These are phyloP conservation scores for Talaromyces sp. DNA, from an alignment of 2,329 filamentous ascomycete genomes.

Conservation along the genomic window DNA sequence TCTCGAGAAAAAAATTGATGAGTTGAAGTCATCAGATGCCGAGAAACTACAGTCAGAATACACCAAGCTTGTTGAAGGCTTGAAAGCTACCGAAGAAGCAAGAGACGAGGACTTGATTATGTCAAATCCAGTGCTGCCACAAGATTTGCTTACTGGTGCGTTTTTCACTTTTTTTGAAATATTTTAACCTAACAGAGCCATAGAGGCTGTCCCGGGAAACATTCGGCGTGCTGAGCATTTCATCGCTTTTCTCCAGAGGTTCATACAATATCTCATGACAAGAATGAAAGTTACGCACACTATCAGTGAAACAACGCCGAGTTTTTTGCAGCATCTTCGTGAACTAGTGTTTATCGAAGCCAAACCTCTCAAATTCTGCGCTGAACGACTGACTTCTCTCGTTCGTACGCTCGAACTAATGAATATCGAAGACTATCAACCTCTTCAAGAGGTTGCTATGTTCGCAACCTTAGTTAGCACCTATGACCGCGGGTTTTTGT, in stretches of 20 bases:
- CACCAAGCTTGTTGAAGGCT: constrained; percentile 84
- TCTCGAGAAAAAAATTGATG: constrained; percentile 79
- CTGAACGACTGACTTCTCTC: constrained; percentile 87
- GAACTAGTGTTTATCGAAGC: constrained; percentile 97
- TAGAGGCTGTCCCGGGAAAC: constrained; percentile 89
- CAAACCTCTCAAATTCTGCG: constrained; percentile 87
- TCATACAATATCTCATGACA: constrained; percentile 96
- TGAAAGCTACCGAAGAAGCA: constrained; percentile 81
- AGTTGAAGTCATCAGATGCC: constrained; percentile 94
- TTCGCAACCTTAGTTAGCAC: constrained; percentile 95
- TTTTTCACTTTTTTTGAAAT: background rate
- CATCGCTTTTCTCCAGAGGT: constrained; percentile 86
- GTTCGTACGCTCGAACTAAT: constrained; percentile 92
- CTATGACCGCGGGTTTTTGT: constrained; percentile 90
- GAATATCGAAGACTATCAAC: constrained; percentile 96
- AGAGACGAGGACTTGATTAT: constrained; percentile 94
- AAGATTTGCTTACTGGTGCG: constrained; percentile 70
- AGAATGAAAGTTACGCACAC: constrained; percentile 97
- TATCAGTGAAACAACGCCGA: constrained; percentile 92
- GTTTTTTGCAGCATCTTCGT: constrained; percentile 85
- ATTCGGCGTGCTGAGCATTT: constrained; percentile 96
- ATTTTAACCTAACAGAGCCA: background rate
- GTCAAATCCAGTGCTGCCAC: constrained; percentile 88
- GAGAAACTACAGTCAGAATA: constrained; percentile 95
- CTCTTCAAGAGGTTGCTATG: constrained; percentile 92